phyloP scores from a whole-genome alignment of 2,329 filamentous ascomycete species.

The Basipetospora chlamydospora region DNA sequence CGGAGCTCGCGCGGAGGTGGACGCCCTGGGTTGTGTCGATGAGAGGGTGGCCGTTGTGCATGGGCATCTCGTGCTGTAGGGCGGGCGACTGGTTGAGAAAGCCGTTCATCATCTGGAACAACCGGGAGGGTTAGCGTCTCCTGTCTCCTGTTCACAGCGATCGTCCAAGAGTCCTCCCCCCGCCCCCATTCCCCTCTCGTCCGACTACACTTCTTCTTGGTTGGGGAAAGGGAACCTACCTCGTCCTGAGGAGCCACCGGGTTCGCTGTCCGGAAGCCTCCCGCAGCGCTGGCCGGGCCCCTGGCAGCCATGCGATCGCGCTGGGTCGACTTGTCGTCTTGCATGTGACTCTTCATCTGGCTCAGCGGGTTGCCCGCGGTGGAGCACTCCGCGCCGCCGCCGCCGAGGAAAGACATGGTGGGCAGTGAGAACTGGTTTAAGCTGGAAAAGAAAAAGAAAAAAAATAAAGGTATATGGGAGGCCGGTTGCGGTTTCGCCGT shows the following conservation, averaged over 20 bases:
- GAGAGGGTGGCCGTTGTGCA: conserved; percentile 32
- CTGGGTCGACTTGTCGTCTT: conserved; percentile 91
- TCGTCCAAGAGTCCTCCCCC: too few species aligned
- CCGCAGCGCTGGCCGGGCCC: conserved; percentile 54
- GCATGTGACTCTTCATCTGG: conserved; percentile 94
- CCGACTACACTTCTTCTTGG: conserved; percentile 10
- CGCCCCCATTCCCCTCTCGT: too few species aligned
- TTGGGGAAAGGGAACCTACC: conserved; percentile 25
- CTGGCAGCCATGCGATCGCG: conserved; percentile 73
- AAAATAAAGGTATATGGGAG: too few species aligned
- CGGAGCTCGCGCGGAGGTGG: conserved; percentile 37
- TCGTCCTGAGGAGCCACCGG: conserved; percentile 61
- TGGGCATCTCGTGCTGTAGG: conserved; percentile 38
- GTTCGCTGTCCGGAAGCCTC: conserved; percentile 61
- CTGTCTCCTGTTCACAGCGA: too few species aligned
- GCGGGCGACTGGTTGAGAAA: conserved; percentile 70
- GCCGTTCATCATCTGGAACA: conserved; percentile 70
- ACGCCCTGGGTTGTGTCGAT: conserved; percentile 34
- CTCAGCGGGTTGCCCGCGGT: conserved; percentile 90
- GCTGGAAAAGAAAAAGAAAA: too few species aligned
- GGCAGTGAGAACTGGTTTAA: too few species aligned
- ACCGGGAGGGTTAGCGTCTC: conserved; percentile 5
- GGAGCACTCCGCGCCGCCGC: conserved; percentile 92
- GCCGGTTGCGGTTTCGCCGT: too few species aligned
- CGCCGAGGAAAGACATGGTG: conserved; percentile 85